Base-by-base conservation (phyloP, 2,329 filamentous ascomycete genomes). In the Trichophyton rubrum region DNA sequence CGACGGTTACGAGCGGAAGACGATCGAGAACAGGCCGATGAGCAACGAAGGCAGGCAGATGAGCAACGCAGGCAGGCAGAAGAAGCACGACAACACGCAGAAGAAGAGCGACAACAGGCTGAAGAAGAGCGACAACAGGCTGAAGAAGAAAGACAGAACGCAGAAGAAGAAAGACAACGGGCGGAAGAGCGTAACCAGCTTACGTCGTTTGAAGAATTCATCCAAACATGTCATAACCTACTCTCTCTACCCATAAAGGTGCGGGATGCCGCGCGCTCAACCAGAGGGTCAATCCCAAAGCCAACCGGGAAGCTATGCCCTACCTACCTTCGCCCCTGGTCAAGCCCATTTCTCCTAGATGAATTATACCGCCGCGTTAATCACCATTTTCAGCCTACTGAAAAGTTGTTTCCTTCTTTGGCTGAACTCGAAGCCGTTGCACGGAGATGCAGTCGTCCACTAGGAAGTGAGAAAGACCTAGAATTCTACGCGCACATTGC, bases 381-480 rank as follows among this genome's bases (percentile, higher is more conserved):
- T 38, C 2, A n/a, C 38, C n/a, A 43, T 11, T 41, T 58, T 20
- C 15, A 38, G 56, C 56, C 33, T 20, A 58, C 56, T 3, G 56
- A 58, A 8, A 58, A 13, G 3, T n/a, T 58, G 2, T 58, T 58
- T 41, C 20, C 30, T 15, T 17, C 56, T 17, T 6, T 41, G 4
- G 20, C 20, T 24, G 56, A 13, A 58, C 30, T 58, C 38, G 33
- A 58, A 22, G 56, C 11, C 8, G 41, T 58, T 24, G 56, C 13
- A 15, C 56, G 56, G 30, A 58, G 43, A 49, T 47, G 43, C 53
- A n/a, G 15, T 11, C 60, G 60, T 40, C 61, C 62, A 24, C 61
- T 68, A 9, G 63, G 65, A 20, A 67, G 68, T 55, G 63, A 67
- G 57, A 59, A 64, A 49, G 62, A 62, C 20, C 60, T 67, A 1